Evolutionary conservation across 352 stramenopile species (phyloP).

Genomic region (Phytophthora pinifolia): DNA sequence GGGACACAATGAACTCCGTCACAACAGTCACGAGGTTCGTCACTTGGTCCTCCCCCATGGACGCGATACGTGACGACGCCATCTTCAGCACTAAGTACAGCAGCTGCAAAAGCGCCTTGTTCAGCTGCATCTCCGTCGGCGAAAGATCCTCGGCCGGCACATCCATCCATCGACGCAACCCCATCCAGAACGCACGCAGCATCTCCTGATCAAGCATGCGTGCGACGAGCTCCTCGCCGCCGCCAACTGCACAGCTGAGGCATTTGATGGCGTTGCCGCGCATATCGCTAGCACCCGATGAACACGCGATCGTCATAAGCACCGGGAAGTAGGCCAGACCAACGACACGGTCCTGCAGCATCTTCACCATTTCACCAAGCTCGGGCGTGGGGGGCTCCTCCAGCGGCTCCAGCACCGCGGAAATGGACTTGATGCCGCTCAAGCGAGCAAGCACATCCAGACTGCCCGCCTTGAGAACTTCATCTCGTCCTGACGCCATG

Average conservation of each 20-base stretch:
- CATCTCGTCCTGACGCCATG: constrained; percentile 61
- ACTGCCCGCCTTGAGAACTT: constrained; percentile 47
- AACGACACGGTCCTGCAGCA: constrained; percentile 65
- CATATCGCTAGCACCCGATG: constrained; percentile 41
- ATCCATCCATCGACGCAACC: constrained; percentile 66
- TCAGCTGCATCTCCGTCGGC: constrained; percentile 32
- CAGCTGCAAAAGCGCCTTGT: constrained; percentile 59
- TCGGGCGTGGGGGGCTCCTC: constrained; percentile 43
- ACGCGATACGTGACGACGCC: constrained; percentile 50
- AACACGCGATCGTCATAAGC: constrained; percentile 62
- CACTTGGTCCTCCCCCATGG: constrained; percentile 57
- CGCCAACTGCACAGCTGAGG: constrained; percentile 61
- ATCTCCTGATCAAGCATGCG: constrained; percentile 78
- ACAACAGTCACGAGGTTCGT: constrained; percentile 66
- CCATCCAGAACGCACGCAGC: constrained; percentile 62
- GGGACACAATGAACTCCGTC: constrained; percentile 66
- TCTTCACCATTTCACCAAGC: constrained; percentile 44
- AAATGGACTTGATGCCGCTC: constrained; percentile 55
- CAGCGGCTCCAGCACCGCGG: constrained; percentile 43
- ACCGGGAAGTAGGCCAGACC: constrained; percentile 59
- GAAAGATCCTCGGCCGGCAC: constrained; percentile 35
- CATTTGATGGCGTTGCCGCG: constrained; percentile 70
- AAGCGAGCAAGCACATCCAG: constrained; percentile 57
- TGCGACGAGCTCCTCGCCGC: constrained; percentile 48
- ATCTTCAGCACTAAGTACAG: constrained; percentile 70